Evolutionary conservation across 305 asterid genomes (phyloP).

Genomic region (Solanum hybrid): DNA sequence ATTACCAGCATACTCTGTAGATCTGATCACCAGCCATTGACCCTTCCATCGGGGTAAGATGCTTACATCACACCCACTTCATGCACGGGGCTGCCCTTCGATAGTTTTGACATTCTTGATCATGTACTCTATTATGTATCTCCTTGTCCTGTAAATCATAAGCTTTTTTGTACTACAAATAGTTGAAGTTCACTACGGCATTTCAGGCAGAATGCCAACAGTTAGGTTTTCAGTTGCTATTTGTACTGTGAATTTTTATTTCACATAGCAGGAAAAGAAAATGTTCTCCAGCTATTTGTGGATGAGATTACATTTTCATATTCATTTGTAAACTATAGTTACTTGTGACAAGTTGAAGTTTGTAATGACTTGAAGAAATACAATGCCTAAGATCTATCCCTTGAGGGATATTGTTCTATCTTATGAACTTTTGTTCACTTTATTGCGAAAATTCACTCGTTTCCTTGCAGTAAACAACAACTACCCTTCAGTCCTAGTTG

Average conservation of each 20-base stretch:
- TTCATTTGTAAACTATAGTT: neutral
- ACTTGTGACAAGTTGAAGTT: conserved; percentile 2
- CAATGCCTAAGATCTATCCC: neutral
- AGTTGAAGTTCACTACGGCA: conserved; percentile 4
- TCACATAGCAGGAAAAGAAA: neutral
- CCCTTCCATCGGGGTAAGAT: neutral
- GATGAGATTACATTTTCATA: neutral
- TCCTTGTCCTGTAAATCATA: neutral
- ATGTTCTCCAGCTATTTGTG: neutral
- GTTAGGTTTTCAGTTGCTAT: neutral
- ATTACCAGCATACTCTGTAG: neutral
- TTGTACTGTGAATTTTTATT: neutral
- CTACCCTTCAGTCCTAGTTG: neutral
- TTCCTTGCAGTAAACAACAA: neutral
- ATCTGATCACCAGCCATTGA: neutral
- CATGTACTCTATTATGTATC: neutral
- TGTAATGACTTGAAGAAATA: neutral
- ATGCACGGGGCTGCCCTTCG: neutral
- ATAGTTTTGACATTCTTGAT: neutral
- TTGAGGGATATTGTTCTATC: neutral
- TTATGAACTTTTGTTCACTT: neutral
- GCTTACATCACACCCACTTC: neutral
- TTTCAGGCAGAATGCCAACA: conserved; percentile 17
- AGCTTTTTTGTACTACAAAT: neutral
- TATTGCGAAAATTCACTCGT: neutral